Evolutionary conservation across 257 asterid species (phyloP).

Genomic region (Solanum chaucha): DNA sequence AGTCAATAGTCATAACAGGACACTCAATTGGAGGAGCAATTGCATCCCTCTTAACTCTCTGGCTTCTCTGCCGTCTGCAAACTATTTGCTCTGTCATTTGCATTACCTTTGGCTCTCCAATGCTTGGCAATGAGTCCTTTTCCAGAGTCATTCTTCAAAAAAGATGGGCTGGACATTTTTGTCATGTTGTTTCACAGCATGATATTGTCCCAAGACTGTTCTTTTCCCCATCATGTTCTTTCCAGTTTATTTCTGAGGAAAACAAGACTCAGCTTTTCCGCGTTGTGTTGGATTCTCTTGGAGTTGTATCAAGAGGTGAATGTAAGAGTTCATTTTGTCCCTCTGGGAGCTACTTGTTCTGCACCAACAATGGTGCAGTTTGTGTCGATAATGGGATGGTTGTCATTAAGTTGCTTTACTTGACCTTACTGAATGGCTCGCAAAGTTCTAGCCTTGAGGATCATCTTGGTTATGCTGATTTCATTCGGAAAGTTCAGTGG

Average conservation of each 20-base stretch:
- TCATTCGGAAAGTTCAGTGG: conserved; percentile 28
- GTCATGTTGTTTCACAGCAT: conserved; percentile 57
- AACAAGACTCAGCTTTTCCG: conserved; percentile 18
- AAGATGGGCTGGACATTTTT: conserved; percentile 74
- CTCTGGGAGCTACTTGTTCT: conserved; percentile 74
- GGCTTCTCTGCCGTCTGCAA: conserved; percentile 46
- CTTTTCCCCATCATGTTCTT: conserved; percentile 36
- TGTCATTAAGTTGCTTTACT: conserved; percentile 44
- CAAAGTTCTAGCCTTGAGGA: conserved; percentile 36
- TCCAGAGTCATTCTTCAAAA: conserved; percentile 58
- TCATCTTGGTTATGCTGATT: conserved; percentile 46
- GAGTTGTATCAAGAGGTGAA: conserved; percentile 18
- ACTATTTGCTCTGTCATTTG: conserved; percentile 36
- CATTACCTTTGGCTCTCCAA: conserved; percentile 71
- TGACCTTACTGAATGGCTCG: conserved; percentile 36
- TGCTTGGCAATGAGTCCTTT: conserved; percentile 66
- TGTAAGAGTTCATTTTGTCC: conserved; percentile 43
- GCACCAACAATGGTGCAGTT: conserved; percentile 56
- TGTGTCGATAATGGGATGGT: conserved; percentile 58
- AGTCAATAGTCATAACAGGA: conserved; percentile 61
- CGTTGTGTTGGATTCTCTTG: conserved; percentile 27
- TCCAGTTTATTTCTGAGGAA: conserved; percentile 19
- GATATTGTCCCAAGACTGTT: conserved; percentile 73
- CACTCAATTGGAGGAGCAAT: conserved; percentile 74
- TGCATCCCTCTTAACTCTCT: conserved; percentile 71